Percentiles rank a stretch among this genome's conserved stretches.
Evolutionary conservation across 2,329 filamentous ascomycete species (phyloP).

Genomic region (Teratosphaeria epicoccoides): DNA sequence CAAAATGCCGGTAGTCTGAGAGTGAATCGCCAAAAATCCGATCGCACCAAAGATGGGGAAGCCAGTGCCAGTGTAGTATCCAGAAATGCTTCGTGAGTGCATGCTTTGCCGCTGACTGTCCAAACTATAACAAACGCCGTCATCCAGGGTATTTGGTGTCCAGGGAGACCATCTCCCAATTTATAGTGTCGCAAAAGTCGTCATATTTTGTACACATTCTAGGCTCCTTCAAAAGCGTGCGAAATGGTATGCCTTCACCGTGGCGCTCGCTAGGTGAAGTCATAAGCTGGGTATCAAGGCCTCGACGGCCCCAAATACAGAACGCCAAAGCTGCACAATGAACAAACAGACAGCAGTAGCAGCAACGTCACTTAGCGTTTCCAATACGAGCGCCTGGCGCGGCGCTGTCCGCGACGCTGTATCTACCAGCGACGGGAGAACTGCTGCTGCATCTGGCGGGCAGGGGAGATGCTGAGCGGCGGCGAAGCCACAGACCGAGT

Average conservation of each 20-base stretch:
- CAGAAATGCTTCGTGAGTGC: neutral
- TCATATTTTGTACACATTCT: slow-evolving; percentile 5
- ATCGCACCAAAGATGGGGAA: neutral
- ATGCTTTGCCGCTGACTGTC: neutral
- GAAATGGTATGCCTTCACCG: slow-evolving; percentile 1
- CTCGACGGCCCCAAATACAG: slow-evolving; percentile 1
- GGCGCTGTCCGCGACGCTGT: neutral
- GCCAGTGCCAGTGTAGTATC: neutral
- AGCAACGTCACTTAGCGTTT: neutral
- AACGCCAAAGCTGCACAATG: neutral
- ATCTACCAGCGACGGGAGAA: slow-evolving; percentile 40
- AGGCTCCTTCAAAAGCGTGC: slow-evolving; percentile 1
- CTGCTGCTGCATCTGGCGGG: slow-evolving; percentile 51
- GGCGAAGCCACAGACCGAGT: slow-evolving; percentile 88
- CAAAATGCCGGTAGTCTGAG: neutral
- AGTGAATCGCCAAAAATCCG: neutral
- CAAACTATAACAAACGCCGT: slow-evolving; percentile 5
- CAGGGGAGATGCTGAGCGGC: slow-evolving; percentile 59
- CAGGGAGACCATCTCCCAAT: neutral
- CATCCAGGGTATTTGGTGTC: slow-evolving; percentile 1
- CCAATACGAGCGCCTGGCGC: slow-evolving; percentile 1
- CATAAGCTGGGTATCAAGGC: neutral
- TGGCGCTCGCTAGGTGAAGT: slow-evolving; percentile 4
- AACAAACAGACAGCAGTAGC: neutral
- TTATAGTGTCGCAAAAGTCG: neutral